These are phyloP conservation scores for Cavenderia fasciculata DNA, from an alignment of 78 protist species.

Conservation along the genomic window DNA sequence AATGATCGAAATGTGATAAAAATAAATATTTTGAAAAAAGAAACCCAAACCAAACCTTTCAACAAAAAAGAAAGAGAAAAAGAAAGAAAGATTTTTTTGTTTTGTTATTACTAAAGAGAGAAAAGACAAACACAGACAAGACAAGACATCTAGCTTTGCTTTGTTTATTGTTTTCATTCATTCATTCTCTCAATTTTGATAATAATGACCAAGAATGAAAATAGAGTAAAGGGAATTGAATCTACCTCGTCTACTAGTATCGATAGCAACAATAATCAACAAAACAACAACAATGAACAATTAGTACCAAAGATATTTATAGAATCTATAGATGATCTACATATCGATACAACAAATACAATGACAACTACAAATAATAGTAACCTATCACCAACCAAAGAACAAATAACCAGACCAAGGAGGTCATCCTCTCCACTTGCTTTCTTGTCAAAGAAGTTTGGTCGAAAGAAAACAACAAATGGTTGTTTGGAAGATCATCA, in stretches of 20 bases:
- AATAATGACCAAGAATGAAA: neutral
- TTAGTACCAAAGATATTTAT: conserved; percentile 8
- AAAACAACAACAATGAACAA: neutral
- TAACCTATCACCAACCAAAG: neutral
- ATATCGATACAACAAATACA: neutral
- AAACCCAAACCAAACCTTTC: no score
- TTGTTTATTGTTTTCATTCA: no score
- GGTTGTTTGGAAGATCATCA: neutral
- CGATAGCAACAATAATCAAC: neutral
- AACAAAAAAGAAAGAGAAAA: no score
- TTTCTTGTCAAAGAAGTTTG: conserved; percentile 16
- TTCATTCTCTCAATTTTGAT: no score
- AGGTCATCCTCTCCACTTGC: conserved; percentile 70
- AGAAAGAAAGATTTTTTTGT: no score
- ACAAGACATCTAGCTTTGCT: no score
- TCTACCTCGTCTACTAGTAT: neutral
- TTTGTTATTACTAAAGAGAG: no score
- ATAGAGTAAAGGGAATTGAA: neutral
- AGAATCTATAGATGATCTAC: neutral
- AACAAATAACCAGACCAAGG: conserved; percentile 33
- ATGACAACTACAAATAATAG: neutral
- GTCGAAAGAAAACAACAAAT: conserved; percentile 8
- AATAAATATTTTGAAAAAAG: no score
- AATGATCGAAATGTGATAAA: no score
- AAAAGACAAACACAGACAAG: no score